Base-by-base conservation (phyloP, 2,329 filamentous ascomycete species). In the Epichloe scottii region DNA sequence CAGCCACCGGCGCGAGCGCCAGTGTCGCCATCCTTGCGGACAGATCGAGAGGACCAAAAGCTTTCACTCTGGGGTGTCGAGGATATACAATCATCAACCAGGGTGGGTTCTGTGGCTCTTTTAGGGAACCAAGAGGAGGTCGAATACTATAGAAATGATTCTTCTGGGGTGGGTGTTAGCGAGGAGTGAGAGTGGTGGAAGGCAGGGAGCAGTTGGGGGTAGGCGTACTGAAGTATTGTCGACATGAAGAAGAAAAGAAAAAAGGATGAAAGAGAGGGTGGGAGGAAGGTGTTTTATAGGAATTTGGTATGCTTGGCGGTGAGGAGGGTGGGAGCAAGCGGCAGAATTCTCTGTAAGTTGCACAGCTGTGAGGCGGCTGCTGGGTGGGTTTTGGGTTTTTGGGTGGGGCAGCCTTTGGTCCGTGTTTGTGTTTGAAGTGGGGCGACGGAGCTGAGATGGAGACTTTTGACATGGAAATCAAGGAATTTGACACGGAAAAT, bases 121-220 rank as follows among this genome's bases (percentile, higher is more conserved):
- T 79, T 89, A 79, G 81, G 82, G 81, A 91, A 85, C 82, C 88
- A 85, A 93, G 87, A 88, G 82, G 78, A 77, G 79, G 85, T 89
- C 82, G 82, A 87, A 78, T 84, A 90, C 89, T 95, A 89, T 90
- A 95, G 86, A 95, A 94, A 87, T 88, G 87, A 91, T 91, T 90
- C 87, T 89, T 71, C 67, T 75, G 67, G 57, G 58, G 58, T 39
- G 35, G 52, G 50, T 52, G 57, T 62, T 58, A 63, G 60, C 53
- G 53, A 34, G 17, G 30, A 46, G 10, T 40, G 23, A 21, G 11
- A 35, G 40, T 26, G 23, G 42, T 51, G 34, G 17, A 19, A 10
- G 3, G 15, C 14, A 10, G 53, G 56, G 50, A 58, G 55, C 62
- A 63, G 14, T 17, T 46, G 63, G 64, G 65, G 69, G 67, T 60